phyloP scores from a whole-genome alignment of 1,139 yeast species.

The Yamadazyma atlantica region DNA sequence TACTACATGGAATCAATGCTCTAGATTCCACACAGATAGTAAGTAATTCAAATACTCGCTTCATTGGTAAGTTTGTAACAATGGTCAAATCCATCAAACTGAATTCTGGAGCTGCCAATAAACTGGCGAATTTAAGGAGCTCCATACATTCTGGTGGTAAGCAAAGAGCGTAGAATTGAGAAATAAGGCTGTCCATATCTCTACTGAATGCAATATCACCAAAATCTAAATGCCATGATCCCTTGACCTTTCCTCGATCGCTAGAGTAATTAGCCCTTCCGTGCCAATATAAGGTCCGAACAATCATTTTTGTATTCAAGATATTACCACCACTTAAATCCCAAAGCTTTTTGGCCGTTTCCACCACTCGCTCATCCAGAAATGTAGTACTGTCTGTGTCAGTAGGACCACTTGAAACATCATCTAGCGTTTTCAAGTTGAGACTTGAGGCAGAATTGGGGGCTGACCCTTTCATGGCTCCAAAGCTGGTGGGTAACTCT shows the following conservation, averaged over 20 bases:
- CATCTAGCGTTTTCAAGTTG: background rate
- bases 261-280: conserved; percentile 12
- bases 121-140: conserved; percentile 44
- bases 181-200: conserved; percentile 15
- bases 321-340: conserved; percentile 17
- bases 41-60: conserved; percentile 25
- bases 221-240: conserved; percentile 14
- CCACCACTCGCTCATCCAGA: conserved; percentile 8
- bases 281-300: conserved; percentile 8
- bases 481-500: conserved; percentile 6
- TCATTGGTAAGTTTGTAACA: conserved; percentile 35
- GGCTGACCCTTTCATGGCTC: conserved; percentile 5
- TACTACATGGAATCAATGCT: conserved; percentile 39
- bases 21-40: conserved; percentile 34
- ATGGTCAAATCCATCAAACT: conserved; percentile 42
- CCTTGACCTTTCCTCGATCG: conserved; percentile 9
- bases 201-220: conserved; percentile 10
- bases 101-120: conserved; percentile 43
- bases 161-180: conserved; percentile 6
- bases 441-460: background rate
- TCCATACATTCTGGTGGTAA: conserved; percentile 18
- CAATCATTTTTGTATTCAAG: conserved; percentile 14
- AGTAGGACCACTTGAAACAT: too few species aligned
- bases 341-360: conserved; percentile 5
- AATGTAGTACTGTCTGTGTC: conserved; percentile 1